Percentiles rank a stretch among this genome's conserved stretches.
These are phyloP conservation scores for Parmelia sp. DNA, from an alignment of 495 filamentous ascomycete species.

Conservation along the genomic window DNA sequence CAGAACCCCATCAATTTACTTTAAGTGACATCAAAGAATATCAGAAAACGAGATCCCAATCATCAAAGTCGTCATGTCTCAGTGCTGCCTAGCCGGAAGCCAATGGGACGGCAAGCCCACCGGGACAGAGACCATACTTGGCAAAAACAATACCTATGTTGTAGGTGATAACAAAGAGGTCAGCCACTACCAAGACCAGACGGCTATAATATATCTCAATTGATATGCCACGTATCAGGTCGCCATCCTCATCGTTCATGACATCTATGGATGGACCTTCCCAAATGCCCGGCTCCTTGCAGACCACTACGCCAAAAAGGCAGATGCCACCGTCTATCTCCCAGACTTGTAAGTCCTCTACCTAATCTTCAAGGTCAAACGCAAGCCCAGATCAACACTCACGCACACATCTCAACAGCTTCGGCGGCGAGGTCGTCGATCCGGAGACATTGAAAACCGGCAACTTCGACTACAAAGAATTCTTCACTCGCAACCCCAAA, in stretches of 20 bases:
- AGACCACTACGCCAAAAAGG: constrained; percentile 45
- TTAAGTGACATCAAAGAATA: no score
- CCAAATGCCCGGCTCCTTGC: constrained; percentile 43
- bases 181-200: constrained; percentile 26
- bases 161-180: constrained; percentile 33
- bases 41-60: no score
- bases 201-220: no score
- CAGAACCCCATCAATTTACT: no score
- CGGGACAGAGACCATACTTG: constrained; percentile 36
- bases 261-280: constrained; percentile 47
- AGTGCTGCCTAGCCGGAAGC: constrained; percentile 35
- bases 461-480: constrained; percentile 38
- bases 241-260: constrained; percentile 33
- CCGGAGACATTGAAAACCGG: constrained; percentile 31
- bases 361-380: neutral
- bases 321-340: constrained; percentile 44
- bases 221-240: neutral
- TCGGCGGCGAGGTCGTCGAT: constrained; percentile 34
- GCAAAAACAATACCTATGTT: constrained; percentile 37
- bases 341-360: constrained; percentile 36
- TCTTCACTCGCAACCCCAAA: constrained; percentile 36
- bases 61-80: constrained; percentile 13
- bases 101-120: constrained; percentile 43
- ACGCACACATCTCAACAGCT: constrained; percentile 5
- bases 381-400: neutral